Base-by-base conservation (phyloP, 164 flowering plant species). In the Hamamelis virginiana region DNA sequence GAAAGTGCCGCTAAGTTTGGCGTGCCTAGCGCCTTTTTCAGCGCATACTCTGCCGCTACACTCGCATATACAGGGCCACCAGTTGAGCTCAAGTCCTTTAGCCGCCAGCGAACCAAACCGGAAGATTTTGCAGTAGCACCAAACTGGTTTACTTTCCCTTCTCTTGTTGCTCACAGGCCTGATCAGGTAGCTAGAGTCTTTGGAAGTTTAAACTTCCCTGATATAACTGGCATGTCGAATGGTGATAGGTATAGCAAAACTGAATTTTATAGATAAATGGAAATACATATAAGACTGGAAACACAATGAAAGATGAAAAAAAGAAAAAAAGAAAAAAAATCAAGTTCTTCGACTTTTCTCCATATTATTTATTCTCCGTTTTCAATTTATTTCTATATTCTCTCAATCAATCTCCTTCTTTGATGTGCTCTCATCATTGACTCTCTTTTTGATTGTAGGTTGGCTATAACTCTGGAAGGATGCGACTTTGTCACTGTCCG, bases 141-240 rank as follows among this genome's bases (percentile, higher is more conserved):
- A 14, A 50, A 68, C 13, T 74, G 82, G 83, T 14, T 74, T 4
- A 38, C 66, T 9, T 80, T 82, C 53, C 75, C 75, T 8, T 70
- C 82, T 3, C 25, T 61, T 0, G 64, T 83, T 15, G 73, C 81
- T n/a, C 62, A 16, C 15, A 48, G 69, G 28, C 22, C 19, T 0
- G 19, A 61, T 51, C 69, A 76, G 48, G 82, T 82, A 0, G 8
- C 5, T 3, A 9, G 5, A 0, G n/a, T 55, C 14, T 52, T 46
- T 26, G 1, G 13, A 1, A 58, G 47, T 0, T 28, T 50, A 14
- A 57, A 46, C 28, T 41, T 27, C 5, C 19, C 22, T 16, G 59
- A 82, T 50, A 57, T 12, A 16, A 69, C 76, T 8, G 77, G 79
- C 8, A 21, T 69, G 18, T 13, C 71, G 4, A 41, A 21, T 26